phyloP scores from a whole-genome alignment of 2,329 filamentous ascomycete genomes.

The Exophiala bonariae region DNA sequence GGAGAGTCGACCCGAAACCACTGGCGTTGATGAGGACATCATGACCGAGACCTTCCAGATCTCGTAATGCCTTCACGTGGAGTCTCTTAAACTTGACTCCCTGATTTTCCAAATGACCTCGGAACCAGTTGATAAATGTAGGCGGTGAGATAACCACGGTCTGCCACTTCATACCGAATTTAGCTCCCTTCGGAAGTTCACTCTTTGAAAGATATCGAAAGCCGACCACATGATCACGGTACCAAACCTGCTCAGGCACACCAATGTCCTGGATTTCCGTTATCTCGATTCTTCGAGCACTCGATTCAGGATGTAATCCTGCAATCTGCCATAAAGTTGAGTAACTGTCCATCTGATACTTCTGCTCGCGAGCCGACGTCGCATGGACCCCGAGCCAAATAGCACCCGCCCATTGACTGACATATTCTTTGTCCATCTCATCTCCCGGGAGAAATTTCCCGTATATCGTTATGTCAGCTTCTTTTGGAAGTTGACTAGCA shows the following conservation, averaged over 20 bases:
- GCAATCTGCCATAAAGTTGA: no score
- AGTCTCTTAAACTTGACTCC: constrained; percentile 29
- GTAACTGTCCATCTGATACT: no score
- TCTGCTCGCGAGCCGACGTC: no score
- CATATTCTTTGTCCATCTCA: constrained; percentile 29
- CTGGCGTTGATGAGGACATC: constrained; percentile 32
- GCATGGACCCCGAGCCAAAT: constrained; percentile 31
- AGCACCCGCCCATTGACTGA: constrained; percentile 37
- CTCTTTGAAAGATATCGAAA: no score
- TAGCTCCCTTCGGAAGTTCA: constrained; percentile 25
- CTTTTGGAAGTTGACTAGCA: constrained; percentile 29
- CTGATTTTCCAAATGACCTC: no score
- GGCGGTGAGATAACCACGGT: constrained; percentile 27
- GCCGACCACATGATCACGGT: no score
- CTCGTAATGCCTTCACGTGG: constrained; percentile 22
- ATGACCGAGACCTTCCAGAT: constrained; percentile 24
- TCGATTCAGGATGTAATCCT: no score
- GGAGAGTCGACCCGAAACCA: no score
- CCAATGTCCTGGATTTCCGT: no score
- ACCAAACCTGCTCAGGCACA: no score
- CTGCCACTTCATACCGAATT: constrained; percentile 23
- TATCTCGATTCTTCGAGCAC: no score
- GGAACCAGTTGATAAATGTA: constrained; percentile 30
- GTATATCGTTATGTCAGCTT: constrained; percentile 35
- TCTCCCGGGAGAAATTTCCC: constrained; percentile 35